Evolutionary conservation across 2,329 filamentous ascomycete genomes (phyloP).

Genomic region (Microascus cirrosus): DNA sequence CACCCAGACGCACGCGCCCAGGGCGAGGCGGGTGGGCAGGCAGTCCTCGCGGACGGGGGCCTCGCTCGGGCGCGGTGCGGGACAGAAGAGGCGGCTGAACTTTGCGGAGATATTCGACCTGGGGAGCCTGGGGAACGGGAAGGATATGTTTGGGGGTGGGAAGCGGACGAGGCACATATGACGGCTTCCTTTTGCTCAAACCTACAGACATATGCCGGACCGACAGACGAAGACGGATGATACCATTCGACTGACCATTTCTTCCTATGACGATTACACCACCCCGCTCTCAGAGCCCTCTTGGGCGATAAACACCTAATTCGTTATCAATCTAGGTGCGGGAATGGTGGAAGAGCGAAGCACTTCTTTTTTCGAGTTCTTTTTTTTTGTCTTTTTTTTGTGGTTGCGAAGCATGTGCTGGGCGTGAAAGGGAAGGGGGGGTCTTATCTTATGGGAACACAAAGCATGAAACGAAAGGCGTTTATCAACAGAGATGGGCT

Average conservation of each 20-base stretch:
- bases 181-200: not conserved
- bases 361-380: not conserved
- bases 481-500: not conserved
- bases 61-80: slow-evolving; percentile 51
- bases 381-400: not conserved
- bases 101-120: slow-evolving; percentile 68
- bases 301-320: not conserved
- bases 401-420: not conserved
- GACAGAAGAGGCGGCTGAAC: slow-evolving; percentile 62
- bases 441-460: not conserved
- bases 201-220: not conserved
- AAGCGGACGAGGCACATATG: slow-evolving; percentile 41
- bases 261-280: not conserved
- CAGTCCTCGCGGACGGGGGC: slow-evolving; percentile 11
- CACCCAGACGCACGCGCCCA: slow-evolving; percentile 13
- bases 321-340: not conserved
- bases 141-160: slow-evolving; percentile 42
- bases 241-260: not conserved
- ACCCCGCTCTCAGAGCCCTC: not conserved
- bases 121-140: slow-evolving; percentile 49
- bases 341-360: not conserved
- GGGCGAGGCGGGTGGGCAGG: slow-evolving; percentile 6
- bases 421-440: not conserved
- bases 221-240: not conserved
- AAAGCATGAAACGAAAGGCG: not conserved